Base-by-base conservation (phyloP, 768 basidiomycete genomes). In the Amanita rimosa region DNA sequence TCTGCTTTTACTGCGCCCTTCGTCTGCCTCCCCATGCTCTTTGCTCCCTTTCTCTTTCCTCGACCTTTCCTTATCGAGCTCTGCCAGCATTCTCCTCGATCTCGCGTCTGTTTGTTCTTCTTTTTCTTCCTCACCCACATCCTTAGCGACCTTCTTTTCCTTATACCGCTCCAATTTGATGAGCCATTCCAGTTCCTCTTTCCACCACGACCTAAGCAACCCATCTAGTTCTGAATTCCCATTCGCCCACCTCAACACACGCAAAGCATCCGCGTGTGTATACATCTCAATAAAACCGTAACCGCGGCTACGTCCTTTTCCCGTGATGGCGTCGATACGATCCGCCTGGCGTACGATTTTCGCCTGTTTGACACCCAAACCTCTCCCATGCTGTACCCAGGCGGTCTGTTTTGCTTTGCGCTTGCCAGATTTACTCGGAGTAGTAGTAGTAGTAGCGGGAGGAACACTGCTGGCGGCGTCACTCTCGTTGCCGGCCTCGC, bases 171-270 rank as follows among this genome's bases (percentile, higher is more conserved):
- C 64, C 24, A 69, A 68, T 55, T 72, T 69, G 13, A 50, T 47
- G 52, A 71, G 69, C 33, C 63, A 77, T 74, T 19, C 57, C 48
- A 77, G 64, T 60, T 96, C 93, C 44, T 84, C 83, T 57, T 80
- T 82, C 83, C 85, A 91, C 96, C 95, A 92, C 46, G 69, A 70
- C 54, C 77, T 73, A 58, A 93, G 81, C 49, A 97, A 66, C 4
- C 61, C 55, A 1, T 71, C 75, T 0, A 86, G 74, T 3, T 72
- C 76, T 0, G 76, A 65, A 60, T 96, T 94, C 60, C 91, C 93
- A 67, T 98, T 99, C 22, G 88, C 85, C 90, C 90, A 98, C 29
- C 96, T 76, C 39, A 98, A 66, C 4, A 97, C 84, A 21, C 88
- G 83, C 19, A 99, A 69, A 5, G 95, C 92, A 61, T 98, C 91